Evolutionary conservation across 1,284 basidiomycete species (phyloP).

Genomic region (Ustilago tritici): DNA sequence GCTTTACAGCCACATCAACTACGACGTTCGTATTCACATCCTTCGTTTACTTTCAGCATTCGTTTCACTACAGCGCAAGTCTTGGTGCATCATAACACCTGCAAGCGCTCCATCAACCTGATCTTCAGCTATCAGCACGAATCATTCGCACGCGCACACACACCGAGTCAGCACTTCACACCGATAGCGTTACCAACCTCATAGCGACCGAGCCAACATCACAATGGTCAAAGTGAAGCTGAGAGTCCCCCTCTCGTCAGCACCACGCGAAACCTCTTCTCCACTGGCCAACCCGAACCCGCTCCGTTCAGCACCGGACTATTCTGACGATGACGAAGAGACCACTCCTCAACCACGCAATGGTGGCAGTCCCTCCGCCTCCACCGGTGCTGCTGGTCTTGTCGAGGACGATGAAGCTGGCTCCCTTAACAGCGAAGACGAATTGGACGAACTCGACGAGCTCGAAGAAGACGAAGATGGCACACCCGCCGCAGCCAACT

Average conservation of each 20-base stretch:
- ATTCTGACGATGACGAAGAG: slow-evolving; percentile 39
- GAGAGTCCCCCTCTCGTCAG: slow-evolving; percentile 48
- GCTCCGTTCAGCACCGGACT: slow-evolving; percentile 39
- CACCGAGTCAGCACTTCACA: neutral
- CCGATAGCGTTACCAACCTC: neutral
- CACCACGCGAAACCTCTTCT: slow-evolving; percentile 48
- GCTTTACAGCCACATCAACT: neutral
- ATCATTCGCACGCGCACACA: no score
- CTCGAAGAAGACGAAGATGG: slow-evolving; percentile 33
- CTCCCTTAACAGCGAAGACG: slow-evolving; percentile 27
- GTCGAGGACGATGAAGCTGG: slow-evolving; percentile 25
- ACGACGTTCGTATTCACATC: neutral
- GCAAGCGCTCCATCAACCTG: neutral
- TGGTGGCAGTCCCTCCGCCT: neutral
- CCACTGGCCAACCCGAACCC: slow-evolving; percentile 46
- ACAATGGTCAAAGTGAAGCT: slow-evolving; percentile 53
- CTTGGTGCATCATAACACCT: neutral
- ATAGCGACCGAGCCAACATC: neutral
- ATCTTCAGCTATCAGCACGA: neutral
- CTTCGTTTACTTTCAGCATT: neutral
- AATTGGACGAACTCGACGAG: slow-evolving; percentile 49
- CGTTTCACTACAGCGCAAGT: neutral
- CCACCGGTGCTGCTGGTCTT: neutral
- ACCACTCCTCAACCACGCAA: slow-evolving; percentile 10
- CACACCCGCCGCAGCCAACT: neutral